phyloP scores from a whole-genome alignment of 108 stramenopile genomes.

The Skeletonema menzelii region DNA sequence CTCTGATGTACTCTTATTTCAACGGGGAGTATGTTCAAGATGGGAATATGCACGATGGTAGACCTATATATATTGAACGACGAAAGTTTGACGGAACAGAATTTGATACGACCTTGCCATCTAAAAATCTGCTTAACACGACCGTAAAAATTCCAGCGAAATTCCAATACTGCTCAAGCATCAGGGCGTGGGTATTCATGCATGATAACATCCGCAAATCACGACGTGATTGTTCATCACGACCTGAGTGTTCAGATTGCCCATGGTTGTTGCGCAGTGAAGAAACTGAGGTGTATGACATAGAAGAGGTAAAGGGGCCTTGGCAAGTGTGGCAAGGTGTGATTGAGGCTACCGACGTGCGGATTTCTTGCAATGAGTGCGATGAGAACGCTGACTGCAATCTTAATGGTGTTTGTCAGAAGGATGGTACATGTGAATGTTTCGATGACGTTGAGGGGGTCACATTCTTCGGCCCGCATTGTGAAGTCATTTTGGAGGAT shows the following conservation, averaged over 20 bases:
- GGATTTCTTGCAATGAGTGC: background rate
- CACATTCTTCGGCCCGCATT: background rate
- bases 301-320: background rate
- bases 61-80: background rate
- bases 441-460: background rate
- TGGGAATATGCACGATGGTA: background rate
- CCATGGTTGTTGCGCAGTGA: slow-evolving; percentile 3
- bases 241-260: background rate
- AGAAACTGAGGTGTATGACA: background rate
- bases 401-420: background rate
- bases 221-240: background rate
- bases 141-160: background rate
- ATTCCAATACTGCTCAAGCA: background rate
- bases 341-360: background rate
- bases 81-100: background rate
- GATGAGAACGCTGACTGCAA: background rate
- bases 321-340: background rate
- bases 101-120: background rate
- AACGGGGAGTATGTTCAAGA: slow-evolving; percentile 1
- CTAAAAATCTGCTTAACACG: background rate
- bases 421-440: background rate
- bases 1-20: background rate
- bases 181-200: slow-evolving; percentile 2
- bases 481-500: background rate
- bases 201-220: background rate